Conservation (phyloP, 2,329 filamentous ascomycete species). For the Bipolaris gigantea region DNA sequence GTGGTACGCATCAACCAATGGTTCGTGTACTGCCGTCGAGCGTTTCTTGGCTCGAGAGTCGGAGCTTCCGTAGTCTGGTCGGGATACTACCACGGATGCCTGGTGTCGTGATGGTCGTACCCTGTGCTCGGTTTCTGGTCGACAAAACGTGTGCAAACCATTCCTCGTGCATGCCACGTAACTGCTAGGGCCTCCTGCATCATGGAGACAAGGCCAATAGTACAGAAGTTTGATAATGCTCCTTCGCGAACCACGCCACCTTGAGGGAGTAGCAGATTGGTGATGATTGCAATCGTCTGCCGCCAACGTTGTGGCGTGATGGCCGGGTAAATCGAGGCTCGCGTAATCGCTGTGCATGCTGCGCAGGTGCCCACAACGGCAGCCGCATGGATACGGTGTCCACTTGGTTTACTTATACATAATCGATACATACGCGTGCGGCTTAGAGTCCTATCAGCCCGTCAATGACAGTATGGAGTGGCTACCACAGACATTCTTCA, state of each 20-base stretch:
- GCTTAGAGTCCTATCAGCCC: too few relatives aligned
- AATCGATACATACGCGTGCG: background rate
- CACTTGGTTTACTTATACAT: background rate
- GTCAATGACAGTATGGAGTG: too few relatives aligned
- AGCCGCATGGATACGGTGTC: background rate
- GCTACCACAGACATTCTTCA: too few relatives aligned
- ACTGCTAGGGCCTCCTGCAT: background rate
- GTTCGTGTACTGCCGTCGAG: background rate
- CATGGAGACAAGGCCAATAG: background rate
- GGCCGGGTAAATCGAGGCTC: conserved; percentile 5
- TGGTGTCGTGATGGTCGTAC: background rate
- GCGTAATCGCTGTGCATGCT: background rate
- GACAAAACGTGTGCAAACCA: background rate
- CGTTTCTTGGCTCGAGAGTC: background rate
- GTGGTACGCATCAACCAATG: background rate
- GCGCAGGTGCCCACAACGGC: background rate
- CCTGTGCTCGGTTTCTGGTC: background rate
- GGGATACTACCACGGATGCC: background rate
- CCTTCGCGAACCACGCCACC: background rate
- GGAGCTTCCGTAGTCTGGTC: background rate
- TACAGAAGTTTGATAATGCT: background rate
- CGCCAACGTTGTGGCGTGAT: background rate
- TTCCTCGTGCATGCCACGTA: background rate
- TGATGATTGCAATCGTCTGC: background rate
- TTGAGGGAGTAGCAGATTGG: background rate